These are phyloP conservation scores for Dothistroma septosporum DNA, from an alignment of 2,329 filamentous ascomycete genomes.

Conservation along the genomic window DNA sequence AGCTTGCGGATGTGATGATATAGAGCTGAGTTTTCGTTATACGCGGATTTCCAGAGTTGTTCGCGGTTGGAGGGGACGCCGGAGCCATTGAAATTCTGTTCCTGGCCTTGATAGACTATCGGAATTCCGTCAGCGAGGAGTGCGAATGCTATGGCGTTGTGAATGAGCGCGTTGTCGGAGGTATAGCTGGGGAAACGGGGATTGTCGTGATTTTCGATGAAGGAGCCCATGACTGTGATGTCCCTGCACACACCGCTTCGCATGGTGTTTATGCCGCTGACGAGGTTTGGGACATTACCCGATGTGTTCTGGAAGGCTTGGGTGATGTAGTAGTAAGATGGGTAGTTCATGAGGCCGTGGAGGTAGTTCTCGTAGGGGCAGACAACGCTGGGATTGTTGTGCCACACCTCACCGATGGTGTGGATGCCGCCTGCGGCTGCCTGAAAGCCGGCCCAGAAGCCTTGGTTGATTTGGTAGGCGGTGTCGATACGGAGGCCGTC, in stretches of 20 bases:
- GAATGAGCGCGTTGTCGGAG: slow-evolving; percentile 51
- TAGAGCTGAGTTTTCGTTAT: slow-evolving; percentile 38
- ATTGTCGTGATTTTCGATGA: slow-evolving; percentile 37
- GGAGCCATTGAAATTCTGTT: slow-evolving; percentile 50
- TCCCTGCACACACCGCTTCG: slow-evolving; percentile 31
- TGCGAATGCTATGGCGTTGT: slow-evolving; percentile 57
- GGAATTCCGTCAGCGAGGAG: slow-evolving; percentile 59
- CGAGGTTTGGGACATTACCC: slow-evolving; percentile 37
- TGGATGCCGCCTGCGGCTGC: slow-evolving; percentile 33
- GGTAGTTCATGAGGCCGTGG: slow-evolving; percentile 45
- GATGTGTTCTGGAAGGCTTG: slow-evolving; percentile 34
- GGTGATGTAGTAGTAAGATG: slow-evolving; percentile 37
- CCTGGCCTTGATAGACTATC: slow-evolving; percentile 61
- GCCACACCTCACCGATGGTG: slow-evolving; percentile 43
- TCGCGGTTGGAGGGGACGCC: slow-evolving; percentile 36
- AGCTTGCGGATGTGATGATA: slow-evolving; percentile 40
- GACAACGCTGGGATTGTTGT: slow-evolving; percentile 34
- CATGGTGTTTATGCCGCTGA: slow-evolving; percentile 29
- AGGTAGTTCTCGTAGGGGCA: slow-evolving; percentile 43
- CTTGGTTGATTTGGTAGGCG: slow-evolving; percentile 41
- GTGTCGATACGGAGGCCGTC: slow-evolving; percentile 50
- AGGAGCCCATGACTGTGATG: slow-evolving; percentile 37
- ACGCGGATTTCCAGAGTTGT: slow-evolving; percentile 36
- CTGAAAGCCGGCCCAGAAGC: slow-evolving; percentile 39
- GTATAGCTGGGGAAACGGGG: slow-evolving; percentile 43